Evolutionary conservation across 805 yeast species (phyloP).

Genomic region (Hanseniaspora singularis): DNA sequence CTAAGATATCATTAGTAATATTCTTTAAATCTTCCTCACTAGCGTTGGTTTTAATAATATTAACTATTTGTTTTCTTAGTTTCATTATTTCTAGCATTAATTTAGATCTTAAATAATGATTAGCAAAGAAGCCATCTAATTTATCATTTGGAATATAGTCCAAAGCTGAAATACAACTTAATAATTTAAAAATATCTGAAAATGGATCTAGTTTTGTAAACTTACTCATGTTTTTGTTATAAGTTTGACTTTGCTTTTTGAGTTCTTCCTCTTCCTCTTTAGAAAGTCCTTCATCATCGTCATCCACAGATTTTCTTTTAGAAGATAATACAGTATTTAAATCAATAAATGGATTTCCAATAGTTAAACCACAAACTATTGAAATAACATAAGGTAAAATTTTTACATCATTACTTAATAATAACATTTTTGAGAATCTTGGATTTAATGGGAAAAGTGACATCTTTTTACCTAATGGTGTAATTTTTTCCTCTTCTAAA

Average conservation of each 20-base stretch:
- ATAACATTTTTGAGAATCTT: conserved; percentile 77
- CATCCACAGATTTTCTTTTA: conserved; percentile 16
- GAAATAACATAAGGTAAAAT: conserved; percentile 86
- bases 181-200: conserved; percentile 62
- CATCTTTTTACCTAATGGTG: conserved; percentile 76
- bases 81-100: conserved; percentile 75
- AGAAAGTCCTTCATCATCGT: conserved; percentile 24
- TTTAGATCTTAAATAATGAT: conserved; percentile 64
- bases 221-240: conserved; percentile 43
- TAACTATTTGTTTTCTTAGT: conserved; percentile 65
- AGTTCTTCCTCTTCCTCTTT: conserved; percentile 29
- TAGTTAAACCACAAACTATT: conserved; percentile 80
- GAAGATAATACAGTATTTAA: conserved; percentile 62
- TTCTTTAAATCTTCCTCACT: conserved; percentile 48
- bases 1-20: conserved; percentile 35
- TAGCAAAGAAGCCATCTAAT: conserved; percentile 38
- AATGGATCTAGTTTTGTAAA: conserved; percentile 58
- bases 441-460: conserved; percentile 88
- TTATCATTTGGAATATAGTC: conserved; percentile 54
- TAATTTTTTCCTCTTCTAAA: conserved; percentile 44
- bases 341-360: conserved; percentile 77
- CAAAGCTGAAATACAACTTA: conserved; percentile 77
- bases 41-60: conserved; percentile 58
- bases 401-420: conserved; percentile 74
- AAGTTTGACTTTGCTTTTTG: conserved; percentile 38